phyloP scores from a whole-genome alignment of 2,329 filamentous ascomycete species.

The Ophiostoma himal-ulmi region DNA sequence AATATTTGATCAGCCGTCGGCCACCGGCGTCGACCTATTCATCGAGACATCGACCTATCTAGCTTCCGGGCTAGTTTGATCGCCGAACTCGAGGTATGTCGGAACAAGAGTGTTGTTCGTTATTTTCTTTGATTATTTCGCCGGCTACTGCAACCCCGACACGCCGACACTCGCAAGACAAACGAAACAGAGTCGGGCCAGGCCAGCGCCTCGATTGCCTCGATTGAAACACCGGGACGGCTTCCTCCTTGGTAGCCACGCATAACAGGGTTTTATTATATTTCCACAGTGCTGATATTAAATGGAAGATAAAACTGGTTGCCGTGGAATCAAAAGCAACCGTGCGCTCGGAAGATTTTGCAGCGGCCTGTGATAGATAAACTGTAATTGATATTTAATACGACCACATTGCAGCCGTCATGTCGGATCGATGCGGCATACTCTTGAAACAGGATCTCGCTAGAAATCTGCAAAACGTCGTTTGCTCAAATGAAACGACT shows the following conservation, averaged over 20 bases:
- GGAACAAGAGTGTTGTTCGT: background rate
- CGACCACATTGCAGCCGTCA: background rate
- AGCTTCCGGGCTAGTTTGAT: background rate
- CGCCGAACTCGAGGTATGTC: background rate
- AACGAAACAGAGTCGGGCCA: background rate
- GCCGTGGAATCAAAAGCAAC: background rate
- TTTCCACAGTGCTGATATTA: background rate
- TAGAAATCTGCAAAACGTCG: no score
- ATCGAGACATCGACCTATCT: background rate
- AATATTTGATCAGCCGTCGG: background rate
- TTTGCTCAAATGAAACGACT: no score
- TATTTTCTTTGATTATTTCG: background rate
- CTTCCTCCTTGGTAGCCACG: background rate
- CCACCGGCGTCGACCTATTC: background rate
- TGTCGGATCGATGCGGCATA: background rate
- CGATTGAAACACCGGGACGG: background rate
- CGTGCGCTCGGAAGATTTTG: constrained; percentile 2
- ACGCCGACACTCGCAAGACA: background rate
- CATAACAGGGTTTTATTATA: background rate
- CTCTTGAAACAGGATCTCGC: background rate
- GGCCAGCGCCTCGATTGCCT: background rate
- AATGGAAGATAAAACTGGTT: background rate
- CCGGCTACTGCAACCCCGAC: background rate
- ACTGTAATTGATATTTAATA: background rate
- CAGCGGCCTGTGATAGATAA: background rate